These are phyloP conservation scores for Auricularia heimuer DNA, from an alignment of 768 basidiomycete genomes.

Conservation along the genomic window DNA sequence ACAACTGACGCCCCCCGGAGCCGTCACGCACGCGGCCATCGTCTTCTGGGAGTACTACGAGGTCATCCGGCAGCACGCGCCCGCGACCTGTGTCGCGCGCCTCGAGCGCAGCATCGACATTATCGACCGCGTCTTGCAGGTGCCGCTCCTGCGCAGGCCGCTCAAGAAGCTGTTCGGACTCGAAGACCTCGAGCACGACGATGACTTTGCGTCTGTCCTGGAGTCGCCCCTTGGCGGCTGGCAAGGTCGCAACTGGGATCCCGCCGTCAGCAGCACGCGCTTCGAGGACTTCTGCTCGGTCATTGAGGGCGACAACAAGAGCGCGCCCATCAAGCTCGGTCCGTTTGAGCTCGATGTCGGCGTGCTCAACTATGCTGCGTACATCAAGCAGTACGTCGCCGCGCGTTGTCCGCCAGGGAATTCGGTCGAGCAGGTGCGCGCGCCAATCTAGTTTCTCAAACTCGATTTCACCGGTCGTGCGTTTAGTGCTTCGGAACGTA, in stretches of 20 bases:
- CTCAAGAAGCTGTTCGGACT: constrained; percentile 77
- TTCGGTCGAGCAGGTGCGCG: constrained; percentile 37
- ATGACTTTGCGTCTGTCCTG: constrained; percentile 67
- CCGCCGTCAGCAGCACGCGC: constrained; percentile 43
- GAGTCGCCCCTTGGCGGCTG: constrained; percentile 36
- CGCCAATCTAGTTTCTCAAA: too few relatives aligned
- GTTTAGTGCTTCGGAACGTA: constrained; percentile 79
- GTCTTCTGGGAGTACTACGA: constrained; percentile 86
- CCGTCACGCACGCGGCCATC: constrained; percentile 78
- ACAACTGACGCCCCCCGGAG: constrained; percentile 19
- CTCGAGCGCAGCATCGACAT: constrained; percentile 46
- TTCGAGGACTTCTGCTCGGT: constrained; percentile 64
- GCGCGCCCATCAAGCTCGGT: not conserved
- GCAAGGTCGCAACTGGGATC: constrained; percentile 70
- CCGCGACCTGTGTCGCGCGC: constrained; percentile 48
- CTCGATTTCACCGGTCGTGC: too few relatives aligned
- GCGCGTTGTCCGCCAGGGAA: constrained; percentile 42
- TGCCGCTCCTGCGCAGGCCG: constrained; percentile 33
- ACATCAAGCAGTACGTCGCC: constrained; percentile 60
- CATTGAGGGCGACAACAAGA: constrained; percentile 22
- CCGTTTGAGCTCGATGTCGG: constrained; percentile 39
- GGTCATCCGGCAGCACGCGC: constrained; percentile 60
- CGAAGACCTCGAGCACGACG: constrained; percentile 52
- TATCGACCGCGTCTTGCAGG: constrained; percentile 52
- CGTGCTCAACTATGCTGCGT: constrained; percentile 65